Base-by-base conservation (phyloP, 108 stramenopile genomes). In the Mayamaea pseudoterrestris region DNA sequence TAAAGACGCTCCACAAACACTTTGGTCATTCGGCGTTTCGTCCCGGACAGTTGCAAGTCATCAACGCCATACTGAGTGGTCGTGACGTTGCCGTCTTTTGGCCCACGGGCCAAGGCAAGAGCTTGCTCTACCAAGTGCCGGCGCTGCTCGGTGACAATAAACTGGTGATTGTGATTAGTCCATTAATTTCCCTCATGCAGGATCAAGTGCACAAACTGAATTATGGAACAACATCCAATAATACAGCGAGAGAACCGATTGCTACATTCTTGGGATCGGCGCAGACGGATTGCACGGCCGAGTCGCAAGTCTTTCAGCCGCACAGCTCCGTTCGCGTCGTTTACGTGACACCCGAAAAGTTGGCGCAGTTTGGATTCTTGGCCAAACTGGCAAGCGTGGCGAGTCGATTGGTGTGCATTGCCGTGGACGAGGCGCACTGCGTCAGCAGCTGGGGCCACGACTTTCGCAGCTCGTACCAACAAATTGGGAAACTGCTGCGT, bases 391-490 rank as follows among this genome's bases (percentile, higher is more conserved):
- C n/a, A n/a, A n/a, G n/a, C n/a, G n/a, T n/a, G n/a, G 0, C 17
- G 45, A 21, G 47, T 53, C 7, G 53, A 93, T 30, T 74, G 80
- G 32, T 47, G 83, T 21, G 67, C 94, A 59, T 93, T 92, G 13
- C 18, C 20, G 65, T 95, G 35, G 96, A 98, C 65, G 94, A 98
- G 63, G 66, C 71, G 30, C 96, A 98, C 59, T 98, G 96, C 58
- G 85, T 94, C 30, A 74, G 69, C 18, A 85, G 94, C 55, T 98
- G 96, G 96, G 92, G 94, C 0, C 73, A 84, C 55, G 93, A 95
- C 55, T 98, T 98, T 60, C 84, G 94, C 20, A 73, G 69, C 3
- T 69, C 76, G 21, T 98, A 90, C 62, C 55, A 76, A 8, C n/a
- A 50, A 30, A 63, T 92, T 13, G 86, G 81, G 5, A 23, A 50